These are phyloP conservation scores for Penicillium soppii DNA, from an alignment of 495 filamentous ascomycete genomes.

Conservation along the genomic window DNA sequence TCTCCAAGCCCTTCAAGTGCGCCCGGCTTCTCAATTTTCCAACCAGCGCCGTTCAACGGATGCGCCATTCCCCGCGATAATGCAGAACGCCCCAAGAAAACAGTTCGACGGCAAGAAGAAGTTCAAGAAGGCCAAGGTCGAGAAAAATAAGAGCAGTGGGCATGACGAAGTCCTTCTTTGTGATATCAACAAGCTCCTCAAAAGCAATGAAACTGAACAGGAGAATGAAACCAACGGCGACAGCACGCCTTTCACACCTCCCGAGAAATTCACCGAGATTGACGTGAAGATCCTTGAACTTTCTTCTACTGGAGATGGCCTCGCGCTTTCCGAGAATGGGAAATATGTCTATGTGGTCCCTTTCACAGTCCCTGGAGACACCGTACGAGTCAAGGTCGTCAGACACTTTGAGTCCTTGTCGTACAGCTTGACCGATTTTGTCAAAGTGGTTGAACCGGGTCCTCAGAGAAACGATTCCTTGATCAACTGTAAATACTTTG, in stretches of 20 bases:
- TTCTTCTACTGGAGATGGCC: conserved; percentile 87
- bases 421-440: conserved; percentile 76
- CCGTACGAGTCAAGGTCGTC: conserved; percentile 73
- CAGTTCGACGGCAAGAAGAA: conserved; percentile 37
- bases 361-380: conserved; percentile 84
- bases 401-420: conserved; percentile 57
- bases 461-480: conserved; percentile 72
- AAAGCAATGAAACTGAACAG: conserved; percentile 43
- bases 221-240: conserved; percentile 21
- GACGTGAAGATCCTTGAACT: conserved; percentile 73
- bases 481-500: conserved; percentile 82
- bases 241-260: conserved; percentile 42
- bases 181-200: conserved; percentile 67
- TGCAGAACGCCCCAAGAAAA: conserved; percentile 31
- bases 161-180: conserved; percentile 71
- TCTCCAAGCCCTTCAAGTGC: conserved; percentile 1
- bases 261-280: conserved; percentile 70
- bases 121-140: conserved; percentile 50
- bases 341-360: conserved; percentile 85
- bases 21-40: conserved; percentile 2
- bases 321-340: conserved; percentile 64
- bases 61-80: conserved; percentile 27
- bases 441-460: conserved; percentile 73
- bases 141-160: conserved; percentile 12
- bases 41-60: conserved; percentile 10